A percentile compares a stretch with the other conserved stretches of the same genome.
These are phyloP conservation scores for Sphaerulina musiva DNA, from an alignment of 2,329 filamentous ascomycete species.

Conservation along the genomic window DNA sequence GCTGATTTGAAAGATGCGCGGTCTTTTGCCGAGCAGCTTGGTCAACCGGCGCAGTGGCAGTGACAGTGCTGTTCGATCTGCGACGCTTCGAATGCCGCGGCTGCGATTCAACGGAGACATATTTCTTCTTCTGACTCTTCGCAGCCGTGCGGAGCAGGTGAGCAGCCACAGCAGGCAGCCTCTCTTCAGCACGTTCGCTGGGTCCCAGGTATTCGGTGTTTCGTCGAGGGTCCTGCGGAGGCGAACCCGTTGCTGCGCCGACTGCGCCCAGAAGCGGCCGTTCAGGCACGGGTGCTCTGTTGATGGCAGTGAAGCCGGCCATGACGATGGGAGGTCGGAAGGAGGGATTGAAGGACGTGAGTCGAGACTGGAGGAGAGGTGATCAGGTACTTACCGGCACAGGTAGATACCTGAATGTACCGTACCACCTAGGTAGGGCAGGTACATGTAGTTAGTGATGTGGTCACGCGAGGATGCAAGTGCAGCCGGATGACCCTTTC, in stretches of 20 bases:
- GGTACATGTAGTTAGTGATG: no score
- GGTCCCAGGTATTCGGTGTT: slow-evolving; percentile 10
- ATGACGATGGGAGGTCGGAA: neutral
- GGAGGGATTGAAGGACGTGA: no score
- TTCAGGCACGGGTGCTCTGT: neutral
- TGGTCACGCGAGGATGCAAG: no score
- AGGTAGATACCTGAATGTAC: no score
- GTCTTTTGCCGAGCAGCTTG: neutral
- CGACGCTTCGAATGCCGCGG: slow-evolving; percentile 12
- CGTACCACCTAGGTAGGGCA: no score
- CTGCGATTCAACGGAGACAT: slow-evolving; percentile 1
- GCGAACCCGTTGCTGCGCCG: neutral
- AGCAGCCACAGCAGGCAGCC: slow-evolving; percentile 3
- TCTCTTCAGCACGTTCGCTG: neutral
- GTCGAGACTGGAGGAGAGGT: neutral
- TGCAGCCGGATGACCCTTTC: no score
- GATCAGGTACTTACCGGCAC: no score
- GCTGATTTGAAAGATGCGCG: neutral
- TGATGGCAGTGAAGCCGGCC: slow-evolving; percentile 23
- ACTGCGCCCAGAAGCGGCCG: neutral
- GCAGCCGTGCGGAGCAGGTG: slow-evolving; percentile 14
- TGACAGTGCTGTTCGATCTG: slow-evolving; percentile 8
- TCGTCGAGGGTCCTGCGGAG: neutral
- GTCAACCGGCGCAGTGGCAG: neutral
- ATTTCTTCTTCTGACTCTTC: slow-evolving; percentile 15